These are phyloP conservation scores for Oryza glumipatula DNA, from an alignment of 176 grass and related monocot species.

Conservation along the genomic window DNA sequence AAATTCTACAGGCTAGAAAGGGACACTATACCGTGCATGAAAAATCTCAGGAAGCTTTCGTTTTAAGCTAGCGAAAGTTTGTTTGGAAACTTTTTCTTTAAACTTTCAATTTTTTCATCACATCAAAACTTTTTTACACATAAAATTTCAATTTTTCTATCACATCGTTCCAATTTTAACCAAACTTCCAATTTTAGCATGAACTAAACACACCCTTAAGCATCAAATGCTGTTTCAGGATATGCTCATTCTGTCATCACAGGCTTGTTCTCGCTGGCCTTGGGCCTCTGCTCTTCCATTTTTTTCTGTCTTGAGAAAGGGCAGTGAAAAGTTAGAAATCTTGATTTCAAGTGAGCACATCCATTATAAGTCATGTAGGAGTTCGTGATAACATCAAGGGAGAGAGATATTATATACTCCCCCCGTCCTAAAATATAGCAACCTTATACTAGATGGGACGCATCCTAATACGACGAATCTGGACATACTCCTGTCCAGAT, in stretches of 20 bases:
- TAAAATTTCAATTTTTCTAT: no score
- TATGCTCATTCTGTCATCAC: slow-evolving; percentile 73
- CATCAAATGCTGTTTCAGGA: not conserved
- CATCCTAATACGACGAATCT: no score
- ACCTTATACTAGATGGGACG: no score
- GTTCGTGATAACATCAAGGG: not conserved
- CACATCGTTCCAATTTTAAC: no score
- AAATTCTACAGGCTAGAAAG: not conserved
- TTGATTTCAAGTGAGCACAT: not conserved
- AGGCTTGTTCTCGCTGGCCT: slow-evolving; percentile 77
- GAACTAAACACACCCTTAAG: no score
- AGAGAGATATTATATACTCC: no score
- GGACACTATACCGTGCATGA: not conserved
- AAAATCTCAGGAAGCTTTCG: not conserved
- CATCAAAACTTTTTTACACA: no score
- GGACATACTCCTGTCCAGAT: no score
- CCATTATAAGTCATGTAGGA: not conserved
- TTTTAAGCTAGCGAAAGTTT: slow-evolving; percentile 13
- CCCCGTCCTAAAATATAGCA: no score
- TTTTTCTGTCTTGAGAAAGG: not conserved
- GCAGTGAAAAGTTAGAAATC: not conserved
- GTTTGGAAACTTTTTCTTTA: no score
- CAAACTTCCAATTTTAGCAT: no score
- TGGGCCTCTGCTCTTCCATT: slow-evolving; percentile 33
- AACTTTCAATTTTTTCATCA: no score